Base-by-base conservation (phyloP, 192 early-diverging fungal species). In the Rhizophagus clarus region DNA sequence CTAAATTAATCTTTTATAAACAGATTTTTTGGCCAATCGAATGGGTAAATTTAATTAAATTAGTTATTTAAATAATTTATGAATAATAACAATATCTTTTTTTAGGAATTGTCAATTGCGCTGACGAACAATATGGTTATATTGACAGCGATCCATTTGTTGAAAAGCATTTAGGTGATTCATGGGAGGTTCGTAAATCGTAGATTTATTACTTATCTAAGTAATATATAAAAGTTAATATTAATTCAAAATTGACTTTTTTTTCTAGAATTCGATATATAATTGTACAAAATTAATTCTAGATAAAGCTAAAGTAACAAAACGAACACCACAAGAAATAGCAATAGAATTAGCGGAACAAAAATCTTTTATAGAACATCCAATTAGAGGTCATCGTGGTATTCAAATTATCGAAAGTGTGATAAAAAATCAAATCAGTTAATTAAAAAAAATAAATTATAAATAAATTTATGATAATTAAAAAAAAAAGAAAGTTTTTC, bases 101-200 rank as follows among this genome's bases (percentile, higher is more conserved):
- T 61, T 49, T 32, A 77, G 76, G 76, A 8, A 88, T 88, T 47
- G 87, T 88, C 24, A 85, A 87, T 74, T 87, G 86, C 60, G 86
- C 86, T 34, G 86, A 87, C 69, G 86, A 87, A 51, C 67, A 78
- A 34, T 73, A 71, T 17, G 86, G 86, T 9, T 62, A 70, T 74
- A 76, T 87, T 31, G 83, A 87, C 8, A 37, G 85, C 42, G 86
- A 87, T 75, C 85, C 83, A 7, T 74, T 82, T 32, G 22, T 87
- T 45, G 83, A 87, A 60, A 66, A 79, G 40, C 86, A 87, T 83
- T 72, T 87, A n/a, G 85, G 86, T 64, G 63, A 67, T 31, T 47
- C 76, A 28, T 77, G 76, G 76, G 63, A 67, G 61, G 76, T 77
- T 17, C 24, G 63, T 77, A 12, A 26, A 66, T 76, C 8, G 29